These are phyloP conservation scores for Rosa hybrid DNA, from an alignment of 331 rosid genomes.

Conservation along the genomic window DNA sequence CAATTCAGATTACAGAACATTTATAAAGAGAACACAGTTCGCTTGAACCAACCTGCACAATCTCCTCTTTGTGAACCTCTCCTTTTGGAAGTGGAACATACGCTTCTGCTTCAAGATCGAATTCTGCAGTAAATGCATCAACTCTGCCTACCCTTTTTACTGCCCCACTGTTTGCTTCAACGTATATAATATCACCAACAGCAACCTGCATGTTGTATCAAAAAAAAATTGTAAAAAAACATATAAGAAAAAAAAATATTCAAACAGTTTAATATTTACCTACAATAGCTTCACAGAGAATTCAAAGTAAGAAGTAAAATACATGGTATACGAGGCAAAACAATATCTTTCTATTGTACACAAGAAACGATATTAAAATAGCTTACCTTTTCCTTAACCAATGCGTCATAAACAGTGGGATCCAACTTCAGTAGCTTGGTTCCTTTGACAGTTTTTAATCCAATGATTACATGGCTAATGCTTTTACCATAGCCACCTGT, in stretches of 20 bases:
- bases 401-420: conserved; percentile 93
- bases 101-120: conserved; percentile 97
- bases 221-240: conserved; percentile 7
- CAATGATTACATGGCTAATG: conserved; percentile 94
- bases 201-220: conserved; percentile 62
- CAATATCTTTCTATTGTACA: no score
- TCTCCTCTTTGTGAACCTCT: conserved; percentile 97
- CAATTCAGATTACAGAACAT: conserved; percentile 9
- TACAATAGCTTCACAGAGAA: not conserved
- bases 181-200: conserved; percentile 90
- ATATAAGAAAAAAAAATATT: not conserved
- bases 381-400: conserved; percentile 84
- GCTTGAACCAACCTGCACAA: conserved; percentile 64
- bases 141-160: conserved; percentile 96
- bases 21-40: conserved; percentile 16
- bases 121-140: conserved; percentile 97
- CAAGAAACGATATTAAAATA: not conserved
- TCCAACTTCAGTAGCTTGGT: conserved; percentile 94
- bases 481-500: conserved; percentile 97
- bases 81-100: conserved; percentile 99
- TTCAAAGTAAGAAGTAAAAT: not conserved
- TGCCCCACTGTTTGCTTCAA: conserved; percentile 97
- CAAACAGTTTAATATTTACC: not conserved
- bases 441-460: conserved; percentile 91
- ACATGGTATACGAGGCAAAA: not conserved